Evolutionary conservation across 495 filamentous ascomycete species (phyloP), one percentile per base, ranked within the genome.

Genomic region (Chaetomium fimeti): DNA sequence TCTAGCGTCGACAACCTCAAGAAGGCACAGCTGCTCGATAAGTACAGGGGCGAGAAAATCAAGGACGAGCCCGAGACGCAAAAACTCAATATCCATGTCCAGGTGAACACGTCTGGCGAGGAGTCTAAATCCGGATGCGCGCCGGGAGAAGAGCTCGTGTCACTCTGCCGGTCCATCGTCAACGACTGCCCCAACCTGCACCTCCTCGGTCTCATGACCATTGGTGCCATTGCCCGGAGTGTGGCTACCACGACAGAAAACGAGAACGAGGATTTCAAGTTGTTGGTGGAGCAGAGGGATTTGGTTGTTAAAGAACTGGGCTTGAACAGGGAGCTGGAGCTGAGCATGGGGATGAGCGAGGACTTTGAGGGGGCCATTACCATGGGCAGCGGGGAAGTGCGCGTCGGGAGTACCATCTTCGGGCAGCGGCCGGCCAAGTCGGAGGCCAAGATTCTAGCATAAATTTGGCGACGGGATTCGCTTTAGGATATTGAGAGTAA

Each of bases 331-430:
- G 69, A 65, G 45, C 69, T 87, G 56, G 85, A 87, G 77, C 68
- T 87, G 67, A 87, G 84, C 66, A 87, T 87, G 85, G 85, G 85
- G 3, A 98, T 98, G 94, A 96, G 92, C 74, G 85, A 87, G 71
- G 94, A 98, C 79, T 98, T 90, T 74, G 95, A 98, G 78, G 89
- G 88, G 1, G 94, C 93, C 16, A 89, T 98, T 75, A 74, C 71
- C 18, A 76, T 89, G 78, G 94, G 95, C 0, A 95, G 92, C 79
- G 84, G 85, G 67, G 91, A 98, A 82, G 93, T 98, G n/a, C 81
- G 94, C n/a, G 86, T 98, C 22, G 94, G 94, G 4, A 97, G 89
- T 66, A 91, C 89, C 20, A 94, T 98, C 51, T 98, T 98, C 76
- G 94, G 94, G 38, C 78, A 86, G 69, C 79, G 94, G 72, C 89